phyloP scores from a whole-genome alignment of 2,329 filamentous ascomycete species.

The Alternaria alternata region DNA sequence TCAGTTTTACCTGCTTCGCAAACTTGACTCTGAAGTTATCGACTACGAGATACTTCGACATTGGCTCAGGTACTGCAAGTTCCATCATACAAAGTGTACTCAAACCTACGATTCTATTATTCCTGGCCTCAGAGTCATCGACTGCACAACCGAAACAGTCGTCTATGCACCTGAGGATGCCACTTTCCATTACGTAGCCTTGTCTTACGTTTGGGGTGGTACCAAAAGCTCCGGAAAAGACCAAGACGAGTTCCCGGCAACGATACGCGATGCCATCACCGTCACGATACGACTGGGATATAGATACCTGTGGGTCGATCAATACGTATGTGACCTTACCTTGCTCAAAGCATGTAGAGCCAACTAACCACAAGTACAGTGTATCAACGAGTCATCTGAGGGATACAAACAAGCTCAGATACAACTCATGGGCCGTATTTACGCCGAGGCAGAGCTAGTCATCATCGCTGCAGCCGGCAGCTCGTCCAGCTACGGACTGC shows the following conservation, averaged over 20 bases:
- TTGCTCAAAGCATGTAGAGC: too few species aligned
- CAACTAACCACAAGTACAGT: not conserved
- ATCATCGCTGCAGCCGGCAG: not conserved
- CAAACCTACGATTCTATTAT: not conserved
- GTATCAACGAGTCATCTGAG: not conserved
- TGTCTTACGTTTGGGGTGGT: not conserved
- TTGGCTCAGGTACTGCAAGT: not conserved
- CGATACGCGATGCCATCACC: not conserved
- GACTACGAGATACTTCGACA: not conserved
- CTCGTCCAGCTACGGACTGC: not conserved
- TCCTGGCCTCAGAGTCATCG: not conserved
- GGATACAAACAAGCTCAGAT: not conserved
- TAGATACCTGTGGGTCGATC: not conserved
- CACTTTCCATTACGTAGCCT: not conserved
- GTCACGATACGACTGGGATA: not conserved
- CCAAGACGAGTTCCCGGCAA: accelerated
- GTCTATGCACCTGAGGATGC: accelerated
- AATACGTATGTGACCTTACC: not conserved
- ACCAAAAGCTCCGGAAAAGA: accelerated
- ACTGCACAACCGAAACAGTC: not conserved
- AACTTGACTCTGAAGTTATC: accelerated
- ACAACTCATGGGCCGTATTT: not conserved
- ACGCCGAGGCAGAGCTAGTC: not conserved
- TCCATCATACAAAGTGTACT: accelerated
- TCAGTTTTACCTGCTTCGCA: accelerated